Evolutionary conservation across 768 basidiomycete genomes (phyloP).

Genomic region (Psilocybe subaeruginosa): DNA sequence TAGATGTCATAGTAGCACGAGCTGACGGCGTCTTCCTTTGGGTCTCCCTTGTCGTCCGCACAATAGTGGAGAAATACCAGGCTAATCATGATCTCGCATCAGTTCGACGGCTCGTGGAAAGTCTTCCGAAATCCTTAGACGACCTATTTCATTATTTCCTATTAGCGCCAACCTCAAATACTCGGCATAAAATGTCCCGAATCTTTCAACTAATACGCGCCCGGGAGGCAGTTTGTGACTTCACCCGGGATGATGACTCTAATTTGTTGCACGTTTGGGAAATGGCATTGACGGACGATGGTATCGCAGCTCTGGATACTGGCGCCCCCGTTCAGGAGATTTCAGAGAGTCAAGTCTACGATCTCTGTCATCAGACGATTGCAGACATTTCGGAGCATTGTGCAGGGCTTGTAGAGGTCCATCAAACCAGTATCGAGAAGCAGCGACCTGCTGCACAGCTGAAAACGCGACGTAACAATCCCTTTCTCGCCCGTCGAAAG

Average conservation of each 20-base stretch:
- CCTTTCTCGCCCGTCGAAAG: constrained; percentile 2
- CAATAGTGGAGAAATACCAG: background rate
- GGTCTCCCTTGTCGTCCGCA: constrained; percentile 10
- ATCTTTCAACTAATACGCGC: constrained; percentile 15
- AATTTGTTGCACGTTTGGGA: constrained; percentile 9
- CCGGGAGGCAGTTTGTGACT: constrained; percentile 11
- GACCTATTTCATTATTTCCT: background rate
- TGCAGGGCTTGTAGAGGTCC: constrained; percentile 9
- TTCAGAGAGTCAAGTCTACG: background rate
- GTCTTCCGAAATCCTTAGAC: background rate
- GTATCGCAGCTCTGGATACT: background rate
- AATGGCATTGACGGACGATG: constrained; percentile 10
- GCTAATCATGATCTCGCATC: background rate
- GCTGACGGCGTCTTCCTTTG: constrained; percentile 15
- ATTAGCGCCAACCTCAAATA: background rate
- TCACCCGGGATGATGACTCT: constrained; percentile 9
- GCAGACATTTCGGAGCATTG: constrained; percentile 5
- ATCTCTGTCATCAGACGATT: background rate
- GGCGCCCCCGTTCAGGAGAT: background rate
- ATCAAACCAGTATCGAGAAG: constrained; percentile 7
- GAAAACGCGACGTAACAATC: background rate
- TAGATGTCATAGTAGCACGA: background rate
- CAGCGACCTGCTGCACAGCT: background rate
- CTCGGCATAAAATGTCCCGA: constrained; percentile 1
- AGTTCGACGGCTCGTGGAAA: background rate